A percentile compares a stretch with the other conserved stretches of the same genome.
Conservation (phyloP, 129 eudicot genomes). For the Flaveria trinervia region DNA sequence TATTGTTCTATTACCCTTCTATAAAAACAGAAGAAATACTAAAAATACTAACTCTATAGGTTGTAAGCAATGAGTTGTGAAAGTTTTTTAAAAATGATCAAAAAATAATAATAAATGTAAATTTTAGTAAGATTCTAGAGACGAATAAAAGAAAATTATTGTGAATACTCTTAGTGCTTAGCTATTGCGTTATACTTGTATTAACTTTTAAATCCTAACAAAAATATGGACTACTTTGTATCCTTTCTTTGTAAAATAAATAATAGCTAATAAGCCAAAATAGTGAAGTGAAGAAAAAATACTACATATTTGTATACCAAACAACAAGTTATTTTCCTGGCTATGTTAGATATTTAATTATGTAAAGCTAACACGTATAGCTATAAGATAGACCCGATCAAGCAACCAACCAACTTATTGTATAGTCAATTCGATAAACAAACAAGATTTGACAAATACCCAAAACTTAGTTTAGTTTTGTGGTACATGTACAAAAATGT, state of each 20-base stretch:
- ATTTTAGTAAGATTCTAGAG: too few species aligned
- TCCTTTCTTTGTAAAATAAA: neutral
- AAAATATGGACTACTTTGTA: neutral
- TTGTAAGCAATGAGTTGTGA: too few species aligned
- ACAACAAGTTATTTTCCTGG: too few species aligned
- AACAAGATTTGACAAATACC: conserved; percentile 2
- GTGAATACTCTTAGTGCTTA: too few species aligned
- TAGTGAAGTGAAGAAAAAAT: neutral
- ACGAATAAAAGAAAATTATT: too few species aligned
- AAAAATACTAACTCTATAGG: too few species aligned
- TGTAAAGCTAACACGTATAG: neutral
- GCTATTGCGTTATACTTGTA: neutral
- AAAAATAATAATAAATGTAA: too few species aligned
- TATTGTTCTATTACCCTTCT: too few species aligned
- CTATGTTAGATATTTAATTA: too few species aligned
- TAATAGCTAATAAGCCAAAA: neutral
- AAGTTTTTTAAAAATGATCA: too few species aligned
- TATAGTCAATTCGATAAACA: neutral
- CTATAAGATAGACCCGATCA: neutral
- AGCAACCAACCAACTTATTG: neutral
- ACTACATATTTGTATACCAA: neutral
- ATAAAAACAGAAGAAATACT: too few species aligned
- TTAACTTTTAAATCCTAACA: neutral
- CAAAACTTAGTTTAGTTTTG: neutral
- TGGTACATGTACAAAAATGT: conserved; percentile 6